Evolutionary conservation across 176 grass and related monocot species (phyloP), one percentile per base, ranked within the genome.

Genomic region (Avena atlantica): DNA sequence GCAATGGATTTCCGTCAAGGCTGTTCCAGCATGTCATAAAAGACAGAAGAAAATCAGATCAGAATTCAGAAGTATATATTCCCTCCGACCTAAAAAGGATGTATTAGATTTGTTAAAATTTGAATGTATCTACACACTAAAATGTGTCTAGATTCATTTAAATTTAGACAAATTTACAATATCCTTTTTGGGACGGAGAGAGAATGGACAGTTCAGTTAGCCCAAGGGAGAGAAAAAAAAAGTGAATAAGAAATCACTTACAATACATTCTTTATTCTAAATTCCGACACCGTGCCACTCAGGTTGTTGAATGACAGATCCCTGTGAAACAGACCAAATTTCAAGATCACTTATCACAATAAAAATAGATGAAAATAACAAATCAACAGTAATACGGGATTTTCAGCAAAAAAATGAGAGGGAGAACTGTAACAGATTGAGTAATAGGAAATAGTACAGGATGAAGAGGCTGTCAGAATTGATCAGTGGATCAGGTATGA

Each of bases 221-320:
- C 9, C n/a, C 78, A 51, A 21, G 17, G 19, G 9, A 31, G 31
- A 66, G 17, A 1, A 81, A 55, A 17, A 25, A 52, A 31, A 55
- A 10, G 74, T 87, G 80, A 92, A 85, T 61, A 71, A 85, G 48
- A 82, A 79, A 90, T 74, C 66, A 74, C 89, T 84, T 80, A 91
- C 89, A n/a, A 31, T 44, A 67, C 67, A 69, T 83, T 86, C 74
- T 61, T 80, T 16, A 25, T 82, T 1, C 1, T 74, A 75, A 93
- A 87, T 6, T 74, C 73, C 23, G 88, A 90, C 12, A 70, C 80
- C 9, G 63, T 85, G n/a, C 93, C 91, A 49, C 93, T 98, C 31
- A 95, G 86, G 34, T 98, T 94, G 88, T 98, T 98, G 50, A 88
- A 94, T 10, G 96, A 95, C 66, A 98, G 74, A 91, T 98, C 95